A percentile compares a stretch with the other conserved stretches of the same genome.
Conservation (phyloP, 257 asterid species). For the Solanum chiquidenum region DNA sequence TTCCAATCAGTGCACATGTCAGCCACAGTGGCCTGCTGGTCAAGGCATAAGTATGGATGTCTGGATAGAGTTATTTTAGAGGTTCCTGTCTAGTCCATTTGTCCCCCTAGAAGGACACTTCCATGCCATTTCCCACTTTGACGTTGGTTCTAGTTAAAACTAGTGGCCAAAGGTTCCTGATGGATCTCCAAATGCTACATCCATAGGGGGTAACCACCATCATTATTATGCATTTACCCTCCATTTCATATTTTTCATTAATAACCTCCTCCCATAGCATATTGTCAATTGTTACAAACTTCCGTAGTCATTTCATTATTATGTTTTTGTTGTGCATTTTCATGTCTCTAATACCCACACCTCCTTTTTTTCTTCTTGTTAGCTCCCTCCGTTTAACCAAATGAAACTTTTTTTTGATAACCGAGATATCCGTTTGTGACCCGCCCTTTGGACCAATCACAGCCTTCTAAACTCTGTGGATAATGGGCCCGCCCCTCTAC, state of each 20-base stretch:
- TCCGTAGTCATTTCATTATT: not conserved
- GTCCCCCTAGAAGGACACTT: not conserved
- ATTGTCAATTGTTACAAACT: not conserved
- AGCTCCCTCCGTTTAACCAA: not conserved
- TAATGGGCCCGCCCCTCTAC: too few relatives aligned
- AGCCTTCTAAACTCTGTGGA: too few relatives aligned
- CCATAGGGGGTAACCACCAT: not conserved
- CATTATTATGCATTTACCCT: not conserved
- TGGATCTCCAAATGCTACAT: not conserved
- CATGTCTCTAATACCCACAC: not conserved
- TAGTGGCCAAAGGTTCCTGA: not conserved
- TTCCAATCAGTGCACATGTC: not conserved
- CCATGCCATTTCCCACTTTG: not conserved
- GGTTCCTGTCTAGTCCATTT: not conserved
- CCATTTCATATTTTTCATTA: not conserved
- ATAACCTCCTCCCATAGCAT: not conserved
- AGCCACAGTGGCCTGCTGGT: not conserved
- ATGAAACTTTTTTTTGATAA: not conserved
- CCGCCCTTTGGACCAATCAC: too few relatives aligned
- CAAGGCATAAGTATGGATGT: not conserved
- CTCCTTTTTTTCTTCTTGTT: not conserved
- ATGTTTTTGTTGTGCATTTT: not conserved
- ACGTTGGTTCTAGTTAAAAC: not conserved
- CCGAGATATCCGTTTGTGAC: too few relatives aligned
- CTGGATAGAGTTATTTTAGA: not conserved